Conservation (phyloP, 2,329 filamentous ascomycete genomes). For the Ophiosphaerella herpotricha region DNA sequence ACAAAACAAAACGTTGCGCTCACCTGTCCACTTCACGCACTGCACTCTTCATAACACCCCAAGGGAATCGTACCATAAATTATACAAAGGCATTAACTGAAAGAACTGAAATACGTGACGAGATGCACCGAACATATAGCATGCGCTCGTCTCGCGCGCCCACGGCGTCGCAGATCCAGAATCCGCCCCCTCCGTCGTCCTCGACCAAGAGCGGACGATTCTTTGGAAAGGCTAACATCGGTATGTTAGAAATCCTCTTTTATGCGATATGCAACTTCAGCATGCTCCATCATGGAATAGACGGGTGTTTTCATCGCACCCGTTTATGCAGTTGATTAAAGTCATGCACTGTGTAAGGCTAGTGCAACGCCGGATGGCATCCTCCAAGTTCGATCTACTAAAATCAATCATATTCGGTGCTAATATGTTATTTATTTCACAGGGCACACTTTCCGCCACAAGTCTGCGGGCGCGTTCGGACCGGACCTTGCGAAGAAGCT, state of each 20-base stretch:
- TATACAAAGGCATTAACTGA: slow-evolving; percentile 9
- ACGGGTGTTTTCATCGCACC: background rate
- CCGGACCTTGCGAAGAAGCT: slow-evolving; percentile 97
- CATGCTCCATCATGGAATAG: background rate
- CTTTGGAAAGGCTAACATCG: slow-evolving; percentile 83
- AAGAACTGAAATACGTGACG: slow-evolving; percentile 6
- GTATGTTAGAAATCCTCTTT: slow-evolving; percentile 58
- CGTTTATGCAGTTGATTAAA: background rate
- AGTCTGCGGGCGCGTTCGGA: slow-evolving; percentile 75
- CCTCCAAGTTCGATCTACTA: background rate
- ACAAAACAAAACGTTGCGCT: slow-evolving; percentile 29
- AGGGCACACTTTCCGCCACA: slow-evolving; percentile 74
- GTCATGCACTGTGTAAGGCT: background rate
- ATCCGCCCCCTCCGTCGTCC: slow-evolving; percentile 88
- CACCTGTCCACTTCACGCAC: slow-evolving; percentile 11
- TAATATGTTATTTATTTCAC: slow-evolving; percentile 13
- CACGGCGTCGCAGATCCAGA: slow-evolving; percentile 89
- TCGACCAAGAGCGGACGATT: slow-evolving; percentile 88
- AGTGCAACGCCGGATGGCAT: background rate
- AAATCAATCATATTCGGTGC: background rate
- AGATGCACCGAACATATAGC: slow-evolving; percentile 92
- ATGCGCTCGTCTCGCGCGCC: slow-evolving; percentile 92
- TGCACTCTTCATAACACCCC: no score
- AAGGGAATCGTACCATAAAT: no score
- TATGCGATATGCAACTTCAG: background rate